Evolutionary conservation across 768 basidiomycete genomes (phyloP).

Genomic region (Kwoniella sp.): DNA sequence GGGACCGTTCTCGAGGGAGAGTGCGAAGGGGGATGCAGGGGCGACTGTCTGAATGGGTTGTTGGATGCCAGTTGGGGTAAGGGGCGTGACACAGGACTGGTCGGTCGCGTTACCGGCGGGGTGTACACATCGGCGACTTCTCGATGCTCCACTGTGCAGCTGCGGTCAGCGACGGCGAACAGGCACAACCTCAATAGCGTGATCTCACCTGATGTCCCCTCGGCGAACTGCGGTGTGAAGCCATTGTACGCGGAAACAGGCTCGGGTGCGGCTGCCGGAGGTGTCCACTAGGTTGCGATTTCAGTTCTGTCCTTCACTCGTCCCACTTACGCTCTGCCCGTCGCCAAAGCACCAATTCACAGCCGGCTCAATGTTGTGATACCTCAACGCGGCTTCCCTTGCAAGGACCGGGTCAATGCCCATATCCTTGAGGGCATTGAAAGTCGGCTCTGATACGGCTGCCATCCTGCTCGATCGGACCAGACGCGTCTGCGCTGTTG

Average conservation of each 20-base stretch:
- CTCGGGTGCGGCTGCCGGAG: background rate
- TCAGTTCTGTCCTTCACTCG: background rate
- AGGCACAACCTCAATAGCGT: too few species aligned
- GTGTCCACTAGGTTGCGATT: slow-evolving; percentile 6
- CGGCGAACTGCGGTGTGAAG: slow-evolving; percentile 7
- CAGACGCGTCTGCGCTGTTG: background rate
- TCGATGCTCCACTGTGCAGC: slow-evolving; percentile 30
- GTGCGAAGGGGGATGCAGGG: background rate
- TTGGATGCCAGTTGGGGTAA: slow-evolving; percentile 9
- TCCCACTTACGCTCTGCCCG: slow-evolving; percentile 17
- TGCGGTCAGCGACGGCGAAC: too few species aligned
- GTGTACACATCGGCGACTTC: slow-evolving; percentile 14
- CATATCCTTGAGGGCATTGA: slow-evolving; percentile 27
- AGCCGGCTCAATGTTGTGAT: slow-evolving; percentile 26
- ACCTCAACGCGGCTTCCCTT: slow-evolving; percentile 31
- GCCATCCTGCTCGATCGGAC: slow-evolving; percentile 18
- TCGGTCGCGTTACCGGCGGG: slow-evolving; percentile 1
- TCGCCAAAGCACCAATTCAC: slow-evolving; percentile 42
- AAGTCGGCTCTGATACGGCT: slow-evolving; percentile 19
- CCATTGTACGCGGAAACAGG: slow-evolving; percentile 1
- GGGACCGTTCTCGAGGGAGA: background rate
- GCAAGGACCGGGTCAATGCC: slow-evolving; percentile 36
- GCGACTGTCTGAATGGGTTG: slow-evolving; percentile 18
- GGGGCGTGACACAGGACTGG: slow-evolving; percentile 1
- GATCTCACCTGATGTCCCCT: slow-evolving; percentile 13